A percentile compares a stretch with the other conserved stretches of the same genome.
phyloP scores from a whole-genome alignment of 352 stramenopile species.

The Vaucheria bursata region DNA sequence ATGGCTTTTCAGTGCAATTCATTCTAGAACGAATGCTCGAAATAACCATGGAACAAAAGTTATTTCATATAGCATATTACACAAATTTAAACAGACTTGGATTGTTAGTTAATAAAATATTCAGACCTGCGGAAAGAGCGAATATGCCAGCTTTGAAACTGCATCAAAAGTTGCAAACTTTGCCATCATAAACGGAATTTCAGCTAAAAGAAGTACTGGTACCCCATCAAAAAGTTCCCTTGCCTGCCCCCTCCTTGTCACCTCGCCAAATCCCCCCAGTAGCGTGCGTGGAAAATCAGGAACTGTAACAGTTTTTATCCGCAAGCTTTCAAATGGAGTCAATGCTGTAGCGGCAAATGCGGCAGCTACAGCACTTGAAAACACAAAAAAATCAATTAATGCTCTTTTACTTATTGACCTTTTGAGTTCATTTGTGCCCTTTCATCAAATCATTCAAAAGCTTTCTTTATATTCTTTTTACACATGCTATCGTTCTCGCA shows the following conservation, averaged over 20 bases:
- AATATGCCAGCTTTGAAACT: conserved; percentile 45
- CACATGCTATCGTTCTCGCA: too few species aligned
- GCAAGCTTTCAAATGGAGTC: conserved; percentile 42
- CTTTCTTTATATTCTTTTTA: too few species aligned
- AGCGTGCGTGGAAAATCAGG: conserved; percentile 12
- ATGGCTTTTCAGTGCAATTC: too few species aligned
- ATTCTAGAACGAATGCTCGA: too few species aligned
- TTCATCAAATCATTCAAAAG: too few species aligned
- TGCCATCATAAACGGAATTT: conserved; percentile 50
- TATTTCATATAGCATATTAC: too few species aligned
- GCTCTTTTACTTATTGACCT: too few species aligned
- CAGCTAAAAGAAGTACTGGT: conserved; percentile 39
- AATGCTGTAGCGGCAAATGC: conserved; percentile 32
- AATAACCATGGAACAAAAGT: too few species aligned
- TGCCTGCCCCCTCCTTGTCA: conserved; percentile 12
- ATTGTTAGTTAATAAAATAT: too few species aligned
- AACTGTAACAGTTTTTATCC: conserved; percentile 42
- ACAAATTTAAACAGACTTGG: too few species aligned
- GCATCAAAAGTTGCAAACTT: conserved; percentile 48
- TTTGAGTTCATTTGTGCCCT: too few species aligned
- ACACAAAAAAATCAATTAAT: not conserved
- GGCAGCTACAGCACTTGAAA: conserved; percentile 23
- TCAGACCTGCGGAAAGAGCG: conserved; percentile 35
- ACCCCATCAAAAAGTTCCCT: conserved; percentile 27
- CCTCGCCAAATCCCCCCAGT: too few species aligned